Evolutionary conservation across 345 rosid genomes (phyloP), one percentile per base, ranked within the genome.

Genomic region (Noccaea bulbosa): DNA sequence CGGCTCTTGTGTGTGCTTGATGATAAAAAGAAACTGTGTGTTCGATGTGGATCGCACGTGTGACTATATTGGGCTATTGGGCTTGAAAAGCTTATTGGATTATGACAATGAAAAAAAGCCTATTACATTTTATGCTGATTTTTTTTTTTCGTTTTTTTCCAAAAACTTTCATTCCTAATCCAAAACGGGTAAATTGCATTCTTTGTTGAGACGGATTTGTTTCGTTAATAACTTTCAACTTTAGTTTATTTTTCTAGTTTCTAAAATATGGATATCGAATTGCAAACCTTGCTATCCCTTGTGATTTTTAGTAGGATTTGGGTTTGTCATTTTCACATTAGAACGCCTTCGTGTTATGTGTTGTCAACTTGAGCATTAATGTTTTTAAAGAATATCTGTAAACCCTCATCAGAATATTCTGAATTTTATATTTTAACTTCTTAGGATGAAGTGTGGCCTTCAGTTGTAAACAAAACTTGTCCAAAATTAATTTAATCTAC

Each of bases 41-140:
- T 16, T 53, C 67, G 33, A 38, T 43, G 34, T 54, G 45, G 55
- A 43, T 44, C 8, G 5, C 56, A 55, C 55, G 68, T 33, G 68
- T 16, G 33, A 6, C 44, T 47, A 7, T 45, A 46, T 37, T 72
- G 76, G 57, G 70, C 69, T 63, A 63, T 0, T 54, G 65, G 76
- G 76, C 75, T 41, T 61, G 0, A 0, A 8, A 35, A 2, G 27
- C 43, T 41, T 37, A 5, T 35, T 15, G 16, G 0, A 7, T 33
- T 15, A 1, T 8, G 22, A 20, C 22, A 20, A 8, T n/a, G 4
- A 5, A 15, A 44, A 44, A 44, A 17, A 30, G 48, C 40, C 48
- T 24, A 38, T 57, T 47, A 56, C 1, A 68, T 0, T 11, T 33
- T 45, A 53, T 5, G 10, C 55, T 40, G 45, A 34, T 11, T 11